These are phyloP conservation scores for Ascochyta fabae DNA, from an alignment of 2,329 filamentous ascomycete genomes.

Conservation along the genomic window DNA sequence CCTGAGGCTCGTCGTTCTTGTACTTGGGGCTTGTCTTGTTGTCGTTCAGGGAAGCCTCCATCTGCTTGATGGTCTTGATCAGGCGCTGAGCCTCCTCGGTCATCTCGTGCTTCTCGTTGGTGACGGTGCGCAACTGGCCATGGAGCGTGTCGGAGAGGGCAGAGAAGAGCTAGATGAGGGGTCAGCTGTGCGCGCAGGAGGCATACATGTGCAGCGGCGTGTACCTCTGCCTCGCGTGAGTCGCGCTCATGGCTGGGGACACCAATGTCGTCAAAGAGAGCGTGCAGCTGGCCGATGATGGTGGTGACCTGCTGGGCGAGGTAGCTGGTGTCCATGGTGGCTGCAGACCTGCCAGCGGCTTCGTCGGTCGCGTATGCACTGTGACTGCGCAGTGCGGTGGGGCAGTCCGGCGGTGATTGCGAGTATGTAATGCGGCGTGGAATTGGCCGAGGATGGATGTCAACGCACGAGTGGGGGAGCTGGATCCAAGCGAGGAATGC, in stretches of 20 bases:
- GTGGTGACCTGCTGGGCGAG: conserved; percentile 93
- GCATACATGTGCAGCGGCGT: neutral
- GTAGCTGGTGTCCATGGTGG: conserved; percentile 84
- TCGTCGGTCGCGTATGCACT: conserved; percentile 45
- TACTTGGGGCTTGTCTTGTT: conserved; percentile 69
- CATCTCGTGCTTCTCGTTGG: conserved; percentile 86
- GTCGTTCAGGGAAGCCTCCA: conserved; percentile 89
- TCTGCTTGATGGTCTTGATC: conserved; percentile 86
- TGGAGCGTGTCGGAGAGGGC: conserved; percentile 91
- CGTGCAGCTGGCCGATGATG: conserved; percentile 91
- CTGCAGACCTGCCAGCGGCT: conserved; percentile 43
- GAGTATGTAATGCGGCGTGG: conserved; percentile 13
- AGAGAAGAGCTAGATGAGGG: conserved; percentile 73
- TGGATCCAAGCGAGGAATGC: conserved; percentile 11
- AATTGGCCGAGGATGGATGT: conserved; percentile 9
- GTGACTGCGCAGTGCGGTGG: conserved; percentile 31
- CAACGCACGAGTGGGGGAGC: conserved; percentile 8
- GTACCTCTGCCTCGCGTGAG: conserved; percentile 84
- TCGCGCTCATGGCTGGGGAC: conserved; percentile 94
- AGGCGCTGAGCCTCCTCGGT: conserved; percentile 87
- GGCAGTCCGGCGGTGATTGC: conserved; percentile 32
- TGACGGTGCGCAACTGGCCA: conserved; percentile 84
- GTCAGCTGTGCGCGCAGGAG: conserved; percentile 18
- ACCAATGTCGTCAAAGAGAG: conserved; percentile 96
- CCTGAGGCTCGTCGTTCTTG: conserved; percentile 72